Conservation (phyloP, 2,329 filamentous ascomycete genomes). For the Fusarium vanettenii region DNA sequence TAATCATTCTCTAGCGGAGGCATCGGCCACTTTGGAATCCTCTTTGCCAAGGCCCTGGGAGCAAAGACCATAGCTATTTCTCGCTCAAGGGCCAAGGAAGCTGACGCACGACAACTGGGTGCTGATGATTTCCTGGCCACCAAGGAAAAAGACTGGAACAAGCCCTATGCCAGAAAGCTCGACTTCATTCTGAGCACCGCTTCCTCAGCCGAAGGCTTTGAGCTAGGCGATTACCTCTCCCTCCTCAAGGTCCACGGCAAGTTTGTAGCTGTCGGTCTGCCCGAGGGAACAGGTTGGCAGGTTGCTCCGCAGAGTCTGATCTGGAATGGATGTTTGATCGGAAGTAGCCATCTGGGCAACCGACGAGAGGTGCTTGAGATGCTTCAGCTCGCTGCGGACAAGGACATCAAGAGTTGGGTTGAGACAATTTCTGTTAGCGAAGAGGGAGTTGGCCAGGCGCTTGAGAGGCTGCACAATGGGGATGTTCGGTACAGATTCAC, state of each 20-base stretch:
- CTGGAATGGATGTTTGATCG: neutral
- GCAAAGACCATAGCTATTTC: constrained; percentile 75
- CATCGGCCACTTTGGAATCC: constrained; percentile 77
- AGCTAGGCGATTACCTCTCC: neutral
- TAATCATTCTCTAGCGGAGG: constrained; percentile 62
- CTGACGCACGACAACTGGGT: constrained; percentile 64
- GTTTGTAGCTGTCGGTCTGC: neutral
- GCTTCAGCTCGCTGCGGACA: neutral
- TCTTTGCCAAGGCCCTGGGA: constrained; percentile 77
- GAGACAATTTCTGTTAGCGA: neutral
- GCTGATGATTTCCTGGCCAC: constrained; percentile 66
- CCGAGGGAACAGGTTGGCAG: neutral
- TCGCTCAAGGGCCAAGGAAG: constrained; percentile 55
- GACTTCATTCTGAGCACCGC: neutral
- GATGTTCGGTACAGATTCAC: neutral
- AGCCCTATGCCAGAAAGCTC: neutral
- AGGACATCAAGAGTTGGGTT: neutral
- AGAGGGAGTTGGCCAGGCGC: neutral
- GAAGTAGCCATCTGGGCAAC: neutral
- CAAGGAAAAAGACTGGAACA: constrained; percentile 61
- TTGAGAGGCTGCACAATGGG: neutral
- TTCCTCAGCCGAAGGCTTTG: neutral
- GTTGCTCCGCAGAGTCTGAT: neutral
- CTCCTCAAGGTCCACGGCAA: neutral
- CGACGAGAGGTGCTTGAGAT: neutral